Percentiles rank a stretch among this genome's conserved stretches.
Evolutionary conservation across 1,284 basidiomycete genomes (phyloP).

Genomic region (Lignosus rhinocerotis): DNA sequence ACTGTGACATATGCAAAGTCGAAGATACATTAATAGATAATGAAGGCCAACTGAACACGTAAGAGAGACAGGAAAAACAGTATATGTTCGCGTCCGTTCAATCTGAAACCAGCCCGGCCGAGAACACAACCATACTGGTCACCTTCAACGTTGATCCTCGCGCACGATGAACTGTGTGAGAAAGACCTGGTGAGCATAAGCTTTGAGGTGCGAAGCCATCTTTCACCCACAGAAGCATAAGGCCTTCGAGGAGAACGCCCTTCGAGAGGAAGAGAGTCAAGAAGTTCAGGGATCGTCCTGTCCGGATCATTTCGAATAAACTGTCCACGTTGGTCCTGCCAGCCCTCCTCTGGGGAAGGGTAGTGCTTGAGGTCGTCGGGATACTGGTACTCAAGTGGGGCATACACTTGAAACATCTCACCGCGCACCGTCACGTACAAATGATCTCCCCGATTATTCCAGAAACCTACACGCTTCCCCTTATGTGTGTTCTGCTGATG

Average conservation of each 20-base stretch:
- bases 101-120: constrained; percentile 9
- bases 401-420: constrained; percentile 59
- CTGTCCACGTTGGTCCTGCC: constrained; percentile 48
- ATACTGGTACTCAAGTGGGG: constrained; percentile 50
- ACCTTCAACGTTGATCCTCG: constrained; percentile 15
- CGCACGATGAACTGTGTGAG: constrained; percentile 21
- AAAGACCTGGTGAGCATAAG: neutral
- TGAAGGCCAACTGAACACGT: neutral
- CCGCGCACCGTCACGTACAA: constrained; percentile 44
- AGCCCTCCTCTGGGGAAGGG: constrained; percentile 52
- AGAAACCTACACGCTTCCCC: constrained; percentile 44
- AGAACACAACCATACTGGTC: constrained; percentile 17
- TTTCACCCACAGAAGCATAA: constrained; percentile 53
- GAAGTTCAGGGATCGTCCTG: constrained; percentile 49
- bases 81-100: constrained; percentile 21
- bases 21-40: constrained; percentile 15
- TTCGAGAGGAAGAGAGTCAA: constrained; percentile 53
- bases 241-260: constrained; percentile 54
- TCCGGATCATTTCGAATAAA: constrained; percentile 41
- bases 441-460: constrained; percentile 72
- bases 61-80: neutral
- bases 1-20: neutral
- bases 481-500: constrained; percentile 11
- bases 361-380: constrained; percentile 61
- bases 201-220: neutral